These are phyloP conservation scores for Funneliformis caledonium DNA, from an alignment of 371 early-diverging fungal species.

Conservation along the genomic window DNA sequence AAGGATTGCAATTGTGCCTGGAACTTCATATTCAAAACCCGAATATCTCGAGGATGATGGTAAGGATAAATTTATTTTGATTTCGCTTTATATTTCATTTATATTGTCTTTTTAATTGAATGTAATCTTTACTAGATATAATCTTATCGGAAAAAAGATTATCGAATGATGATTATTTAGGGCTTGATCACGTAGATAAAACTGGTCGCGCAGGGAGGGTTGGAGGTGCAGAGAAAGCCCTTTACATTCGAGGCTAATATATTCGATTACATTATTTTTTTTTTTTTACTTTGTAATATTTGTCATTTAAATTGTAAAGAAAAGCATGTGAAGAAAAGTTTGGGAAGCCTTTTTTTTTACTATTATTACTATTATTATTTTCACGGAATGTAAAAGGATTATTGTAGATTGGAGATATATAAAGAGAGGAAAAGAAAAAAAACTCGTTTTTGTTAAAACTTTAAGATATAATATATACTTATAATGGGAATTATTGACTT, in stretches of 20 bases:
- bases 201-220: conserved; percentile 59
- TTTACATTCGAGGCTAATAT: conserved; percentile 66
- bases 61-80: not conserved
- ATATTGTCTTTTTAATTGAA: conserved; percentile 5
- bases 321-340: not conserved
- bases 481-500: not conserved
- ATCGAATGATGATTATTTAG: conserved; percentile 63
- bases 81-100: conserved; percentile 4
- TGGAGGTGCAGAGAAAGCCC: conserved; percentile 60
- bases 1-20: conserved; percentile 60
- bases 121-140: conserved; percentile 50
- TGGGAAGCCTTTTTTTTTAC: not conserved
- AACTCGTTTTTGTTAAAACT: not conserved
- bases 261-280: not conserved
- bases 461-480: not conserved
- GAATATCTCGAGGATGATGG: conserved; percentile 40
- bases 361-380: not conserved
- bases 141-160: conserved; percentile 58
- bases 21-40: conserved; percentile 37
- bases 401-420: not conserved
- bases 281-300: conserved; percentile 8
- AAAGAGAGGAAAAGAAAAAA: not conserved
- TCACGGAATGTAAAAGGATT: not conserved
- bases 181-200: conserved; percentile 81
- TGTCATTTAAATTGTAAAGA: not conserved